Percentiles rank a stretch among this genome's conserved stretches.
Conservation (phyloP, 371 early-diverging fungal species). For the Batkoa obscura region DNA sequence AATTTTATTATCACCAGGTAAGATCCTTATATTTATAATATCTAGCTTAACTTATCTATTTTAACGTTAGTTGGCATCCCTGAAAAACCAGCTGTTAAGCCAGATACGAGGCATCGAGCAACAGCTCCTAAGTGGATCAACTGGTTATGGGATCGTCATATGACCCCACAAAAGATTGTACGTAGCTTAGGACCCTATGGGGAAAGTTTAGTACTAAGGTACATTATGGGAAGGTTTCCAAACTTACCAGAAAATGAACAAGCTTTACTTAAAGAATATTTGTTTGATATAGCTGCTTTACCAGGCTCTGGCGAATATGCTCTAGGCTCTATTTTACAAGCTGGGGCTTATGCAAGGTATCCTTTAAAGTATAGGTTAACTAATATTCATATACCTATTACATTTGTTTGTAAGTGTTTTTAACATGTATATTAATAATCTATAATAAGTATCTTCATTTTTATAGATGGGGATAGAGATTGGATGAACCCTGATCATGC, state of each 20-base stretch:
- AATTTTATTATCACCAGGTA: constrained; percentile 71
- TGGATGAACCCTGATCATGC: constrained; percentile 82
- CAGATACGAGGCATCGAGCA: background rate
- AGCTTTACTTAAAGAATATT: constrained; percentile 18
- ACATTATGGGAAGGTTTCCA: constrained; percentile 45
- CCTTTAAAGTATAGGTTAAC: constrained; percentile 50
- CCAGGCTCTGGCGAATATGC: constrained; percentile 66
- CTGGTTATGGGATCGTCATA: constrained; percentile 35
- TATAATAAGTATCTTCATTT: too few relatives aligned
- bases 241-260: constrained; percentile 39
- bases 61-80: constrained; percentile 28
- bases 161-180: constrained; percentile 66
- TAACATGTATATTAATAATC: too few relatives aligned
- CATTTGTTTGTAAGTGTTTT: constrained; percentile 31
- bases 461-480: constrained; percentile 25
- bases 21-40: background rate
- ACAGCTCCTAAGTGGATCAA: constrained; percentile 19
- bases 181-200: constrained; percentile 61
- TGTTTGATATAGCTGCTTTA: constrained; percentile 55
- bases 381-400: constrained; percentile 47
- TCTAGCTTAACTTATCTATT: background rate
- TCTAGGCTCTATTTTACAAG: constrained; percentile 43
- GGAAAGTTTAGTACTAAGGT: constrained; percentile 40
- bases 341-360: constrained; percentile 63
- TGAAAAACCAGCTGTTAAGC: constrained; percentile 12